These are phyloP conservation scores for Nissolia schottii DNA, from an alignment of 306 rosid genomes.

Conservation along the genomic window DNA sequence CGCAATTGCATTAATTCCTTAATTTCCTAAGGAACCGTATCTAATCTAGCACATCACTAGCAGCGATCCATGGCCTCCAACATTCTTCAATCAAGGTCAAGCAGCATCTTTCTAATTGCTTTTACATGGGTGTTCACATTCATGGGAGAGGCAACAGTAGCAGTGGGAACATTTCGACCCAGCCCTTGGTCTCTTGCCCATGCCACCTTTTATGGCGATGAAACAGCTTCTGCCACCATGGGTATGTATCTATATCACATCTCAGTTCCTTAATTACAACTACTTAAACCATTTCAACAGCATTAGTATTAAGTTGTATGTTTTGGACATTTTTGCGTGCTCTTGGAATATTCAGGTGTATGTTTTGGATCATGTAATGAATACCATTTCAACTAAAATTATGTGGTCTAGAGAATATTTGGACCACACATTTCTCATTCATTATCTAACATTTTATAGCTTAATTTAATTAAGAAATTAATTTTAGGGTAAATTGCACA, in stretches of 20 bases:
- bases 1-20: background rate
- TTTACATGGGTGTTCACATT: conserved; percentile 26
- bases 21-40: background rate
- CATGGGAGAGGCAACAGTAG: conserved; percentile 15
- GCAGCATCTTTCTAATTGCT: conserved; percentile 33
- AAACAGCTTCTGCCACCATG: conserved; percentile 77
- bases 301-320: too few relatives aligned
- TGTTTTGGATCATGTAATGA: too few relatives aligned
- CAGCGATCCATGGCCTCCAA: conserved; percentile 48
- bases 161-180: conserved; percentile 39
- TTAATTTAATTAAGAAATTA: too few relatives aligned
- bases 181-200: conserved; percentile 67
- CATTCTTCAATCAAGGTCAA: conserved; percentile 22
- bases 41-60: background rate
- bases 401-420: too few relatives aligned
- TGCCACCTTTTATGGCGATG: conserved; percentile 93
- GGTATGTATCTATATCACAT: conserved; percentile 36
- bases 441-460: too few relatives aligned
- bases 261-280: background rate
- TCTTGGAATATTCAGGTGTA: too few relatives aligned
- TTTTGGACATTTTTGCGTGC: too few relatives aligned
- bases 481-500: too few relatives aligned
- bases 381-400: too few relatives aligned
- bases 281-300: background rate
- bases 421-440: too few relatives aligned